phyloP scores from a whole-genome alignment of 202 grass and related monocot species.

The Zoysia matrella region DNA sequence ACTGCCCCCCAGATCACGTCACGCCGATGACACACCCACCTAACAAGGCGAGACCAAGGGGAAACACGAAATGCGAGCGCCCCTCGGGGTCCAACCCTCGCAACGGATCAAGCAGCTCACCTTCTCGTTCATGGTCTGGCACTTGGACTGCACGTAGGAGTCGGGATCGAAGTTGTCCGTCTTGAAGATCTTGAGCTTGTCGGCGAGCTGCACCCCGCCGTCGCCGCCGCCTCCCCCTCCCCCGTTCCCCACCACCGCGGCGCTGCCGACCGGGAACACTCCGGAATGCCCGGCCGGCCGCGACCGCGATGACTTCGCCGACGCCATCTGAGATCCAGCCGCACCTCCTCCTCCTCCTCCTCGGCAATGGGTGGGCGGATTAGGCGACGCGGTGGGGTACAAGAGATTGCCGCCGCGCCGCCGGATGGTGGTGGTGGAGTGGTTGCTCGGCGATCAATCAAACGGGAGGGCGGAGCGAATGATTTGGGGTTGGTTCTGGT shows the following conservation, averaged over 20 bases:
- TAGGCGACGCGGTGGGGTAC: slow-evolving; percentile 4
- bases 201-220: slow-evolving; percentile 85
- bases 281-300: slow-evolving; percentile 72
- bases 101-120: slow-evolving; percentile 31
- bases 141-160: slow-evolving; percentile 97
- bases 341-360: background rate
- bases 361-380: slow-evolving; percentile 19
- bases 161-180: slow-evolving; percentile 98
- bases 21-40: background rate
- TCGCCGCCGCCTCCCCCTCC: slow-evolving; percentile 46
- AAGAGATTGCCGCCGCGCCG: slow-evolving; percentile 17
- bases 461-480: slow-evolving; percentile 9
- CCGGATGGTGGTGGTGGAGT: slow-evolving; percentile 16
- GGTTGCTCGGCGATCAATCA: slow-evolving; percentile 39
- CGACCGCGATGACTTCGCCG: slow-evolving; percentile 87
- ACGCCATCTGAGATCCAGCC: slow-evolving; percentile 69
- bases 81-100: slow-evolving; percentile 3
- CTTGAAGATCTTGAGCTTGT: slow-evolving; percentile 99
- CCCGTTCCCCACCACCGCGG: slow-evolving; percentile 35
- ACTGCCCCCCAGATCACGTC: background rate
- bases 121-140: slow-evolving; percentile 98
- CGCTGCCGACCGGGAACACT: slow-evolving; percentile 59
- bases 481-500: slow-evolving; percentile 29
- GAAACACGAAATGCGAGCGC: slow-evolving; percentile 7
- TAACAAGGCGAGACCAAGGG: background rate